Evolutionary conservation across 805 yeast species (phyloP).

Genomic region (Candida anglica): DNA sequence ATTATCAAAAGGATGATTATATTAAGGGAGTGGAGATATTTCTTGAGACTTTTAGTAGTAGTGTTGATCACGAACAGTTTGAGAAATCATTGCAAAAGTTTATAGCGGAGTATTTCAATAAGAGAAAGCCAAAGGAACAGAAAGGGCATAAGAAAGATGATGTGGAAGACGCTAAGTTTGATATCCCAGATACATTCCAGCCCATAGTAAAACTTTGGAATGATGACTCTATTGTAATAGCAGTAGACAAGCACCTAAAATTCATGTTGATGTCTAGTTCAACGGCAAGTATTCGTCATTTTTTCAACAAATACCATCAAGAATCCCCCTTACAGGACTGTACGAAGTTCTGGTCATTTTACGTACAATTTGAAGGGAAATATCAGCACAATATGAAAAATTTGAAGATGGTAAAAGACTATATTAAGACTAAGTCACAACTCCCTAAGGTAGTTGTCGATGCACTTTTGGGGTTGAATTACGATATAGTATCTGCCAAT

Average conservation of each 20-base stretch:
- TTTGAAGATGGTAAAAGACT: conserved; percentile 40
- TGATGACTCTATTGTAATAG: conserved; percentile 35
- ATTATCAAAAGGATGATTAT: conserved; percentile 4
- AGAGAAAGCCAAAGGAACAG: background rate
- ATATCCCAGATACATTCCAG: conserved; percentile 8
- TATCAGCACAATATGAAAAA: conserved; percentile 40
- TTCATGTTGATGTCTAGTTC: conserved; percentile 18
- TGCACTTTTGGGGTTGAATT: conserved; percentile 16
- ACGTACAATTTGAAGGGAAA: conserved; percentile 48
- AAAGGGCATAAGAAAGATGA: background rate
- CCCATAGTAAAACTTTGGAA: conserved; percentile 23
- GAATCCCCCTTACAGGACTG: conserved; percentile 35
- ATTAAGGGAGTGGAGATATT: conserved; percentile 8
- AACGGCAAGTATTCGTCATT: conserved; percentile 13
- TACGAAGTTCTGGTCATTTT: conserved; percentile 53
- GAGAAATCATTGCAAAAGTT: conserved; percentile 14
- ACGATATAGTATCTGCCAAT: conserved; percentile 15
- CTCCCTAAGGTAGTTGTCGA: conserved; percentile 49
- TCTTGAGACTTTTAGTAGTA: conserved; percentile 7
- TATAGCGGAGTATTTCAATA: conserved; percentile 13
- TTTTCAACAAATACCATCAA: conserved; percentile 24
- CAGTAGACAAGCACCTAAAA: conserved; percentile 31
- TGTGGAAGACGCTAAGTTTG: conserved; percentile 4
- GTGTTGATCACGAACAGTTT: conserved; percentile 10
- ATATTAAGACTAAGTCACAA: conserved; percentile 41